Percentiles rank a stretch among this genome's conserved stretches.
These are phyloP conservation scores for Penicillium odoratum DNA, from an alignment of 495 filamentous ascomycete species.

Conservation along the genomic window DNA sequence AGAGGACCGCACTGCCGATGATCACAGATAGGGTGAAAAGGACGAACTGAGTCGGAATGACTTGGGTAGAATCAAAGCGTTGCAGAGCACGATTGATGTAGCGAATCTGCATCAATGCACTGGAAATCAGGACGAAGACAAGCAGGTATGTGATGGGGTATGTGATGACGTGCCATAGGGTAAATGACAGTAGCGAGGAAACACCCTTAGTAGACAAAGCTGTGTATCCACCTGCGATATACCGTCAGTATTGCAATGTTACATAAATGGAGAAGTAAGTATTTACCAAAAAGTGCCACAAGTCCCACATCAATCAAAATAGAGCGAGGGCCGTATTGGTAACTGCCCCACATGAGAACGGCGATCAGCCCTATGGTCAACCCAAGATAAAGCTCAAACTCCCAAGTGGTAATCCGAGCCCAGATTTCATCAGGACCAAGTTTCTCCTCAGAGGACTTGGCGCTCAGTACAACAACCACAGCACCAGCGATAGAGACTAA, in stretches of 20 bases:
- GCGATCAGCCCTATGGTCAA: conserved; percentile 72
- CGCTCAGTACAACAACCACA: conserved; percentile 91
- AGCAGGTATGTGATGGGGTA: conserved; percentile 91
- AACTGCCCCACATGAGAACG: conserved; percentile 76
- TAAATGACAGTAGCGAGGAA: conserved; percentile 88
- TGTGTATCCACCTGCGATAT: conserved; percentile 77
- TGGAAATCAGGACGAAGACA: conserved; percentile 70
- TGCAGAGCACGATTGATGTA: conserved; percentile 95
- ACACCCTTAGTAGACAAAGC: conserved; percentile 95
- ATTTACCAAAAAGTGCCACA: conserved; percentile 86
- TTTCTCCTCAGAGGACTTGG: conserved; percentile 84
- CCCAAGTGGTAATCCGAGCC: conserved; percentile 82
- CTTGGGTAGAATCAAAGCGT: conserved; percentile 93
- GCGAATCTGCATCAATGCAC: conserved; percentile 91
- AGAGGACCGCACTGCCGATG: conserved; percentile 86
- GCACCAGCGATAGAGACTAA: conserved; percentile 80
- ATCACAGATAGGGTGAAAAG: conserved; percentile 95
- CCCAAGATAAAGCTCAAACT: conserved; percentile 87
- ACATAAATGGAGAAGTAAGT: background rate
- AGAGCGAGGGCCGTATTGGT: conserved; percentile 74
- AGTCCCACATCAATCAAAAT: conserved; percentile 92
- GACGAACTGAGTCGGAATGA: conserved; percentile 96
- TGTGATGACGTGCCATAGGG: conserved; percentile 79
- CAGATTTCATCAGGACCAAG: conserved; percentile 89
- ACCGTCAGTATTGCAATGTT: conserved; percentile 26